phyloP scores from a whole-genome alignment of 805 yeast species.

The Candida mattraensis region DNA sequence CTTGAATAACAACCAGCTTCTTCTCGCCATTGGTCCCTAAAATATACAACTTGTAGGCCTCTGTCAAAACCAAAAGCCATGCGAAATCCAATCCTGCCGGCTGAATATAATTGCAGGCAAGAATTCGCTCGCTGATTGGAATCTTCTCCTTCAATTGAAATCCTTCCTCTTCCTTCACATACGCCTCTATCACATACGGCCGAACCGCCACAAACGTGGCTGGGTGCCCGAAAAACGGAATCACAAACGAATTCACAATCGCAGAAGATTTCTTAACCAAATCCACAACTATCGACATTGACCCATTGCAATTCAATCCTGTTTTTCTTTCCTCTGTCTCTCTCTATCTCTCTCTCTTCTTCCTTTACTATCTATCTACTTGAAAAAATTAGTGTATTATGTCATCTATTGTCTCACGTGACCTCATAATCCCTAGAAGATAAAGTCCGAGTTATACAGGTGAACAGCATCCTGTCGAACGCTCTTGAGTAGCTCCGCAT shows the following conservation, averaged over 20 bases:
- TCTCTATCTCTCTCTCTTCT: too few relatives aligned
- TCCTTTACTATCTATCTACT: too few relatives aligned
- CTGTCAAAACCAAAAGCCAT: conserved; percentile 29
- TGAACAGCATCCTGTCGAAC: conserved; percentile 15
- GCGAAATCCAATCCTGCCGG: conserved; percentile 17
- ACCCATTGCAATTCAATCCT: too few relatives aligned
- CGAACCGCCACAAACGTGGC: conserved; percentile 9
- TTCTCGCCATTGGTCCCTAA: conserved; percentile 13
- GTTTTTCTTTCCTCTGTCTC: too few relatives aligned
- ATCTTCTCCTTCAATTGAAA: neutral
- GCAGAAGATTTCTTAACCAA: conserved; percentile 1
- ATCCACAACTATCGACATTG: too few relatives aligned
- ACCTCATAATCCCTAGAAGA: conserved; percentile 9
- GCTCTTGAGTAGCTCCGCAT: conserved; percentile 10
- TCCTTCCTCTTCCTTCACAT: conserved; percentile 1
- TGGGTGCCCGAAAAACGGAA: conserved; percentile 1
- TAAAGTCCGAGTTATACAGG: conserved; percentile 18
- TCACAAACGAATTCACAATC: conserved; percentile 9
- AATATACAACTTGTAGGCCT: conserved; percentile 20
- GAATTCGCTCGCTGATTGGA: conserved; percentile 13
- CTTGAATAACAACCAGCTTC: conserved; percentile 19
- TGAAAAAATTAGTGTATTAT: too few relatives aligned
- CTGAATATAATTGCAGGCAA: conserved; percentile 20
- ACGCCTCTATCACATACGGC: conserved; percentile 8
- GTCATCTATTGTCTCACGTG: too few relatives aligned